These are phyloP conservation scores for Suhomyces wounanorum DNA, from an alignment of 1,139 yeast species.

Conservation along the genomic window DNA sequence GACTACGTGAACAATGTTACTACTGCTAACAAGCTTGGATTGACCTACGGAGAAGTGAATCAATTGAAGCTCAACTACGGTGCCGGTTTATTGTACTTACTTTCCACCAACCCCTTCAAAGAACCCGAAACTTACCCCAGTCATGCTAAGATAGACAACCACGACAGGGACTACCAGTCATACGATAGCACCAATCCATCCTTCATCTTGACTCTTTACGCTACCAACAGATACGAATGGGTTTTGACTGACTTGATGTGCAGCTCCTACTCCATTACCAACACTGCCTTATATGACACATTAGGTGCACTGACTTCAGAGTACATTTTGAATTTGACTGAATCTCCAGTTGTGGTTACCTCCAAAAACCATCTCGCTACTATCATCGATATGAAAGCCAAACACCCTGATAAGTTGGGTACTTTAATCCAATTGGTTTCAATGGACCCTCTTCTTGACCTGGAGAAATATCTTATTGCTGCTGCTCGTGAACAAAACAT, in stretches of 20 bases:
- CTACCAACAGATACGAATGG: conserved; percentile 29
- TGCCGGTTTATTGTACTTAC: conserved; percentile 24
- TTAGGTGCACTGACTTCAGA: conserved; percentile 27
- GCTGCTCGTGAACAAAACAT: conserved; percentile 14
- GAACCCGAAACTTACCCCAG: conserved; percentile 17
- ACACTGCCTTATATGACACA: conserved; percentile 31
- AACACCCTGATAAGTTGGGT: conserved; percentile 19
- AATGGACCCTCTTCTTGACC: conserved; percentile 25
- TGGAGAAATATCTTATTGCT: conserved; percentile 18
- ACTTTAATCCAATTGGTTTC: conserved; percentile 22
- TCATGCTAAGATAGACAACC: conserved; percentile 26
- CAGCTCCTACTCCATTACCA: conserved; percentile 24
- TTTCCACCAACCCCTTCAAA: conserved; percentile 23
- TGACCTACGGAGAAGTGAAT: conserved; percentile 21
- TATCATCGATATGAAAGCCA: conserved; percentile 21
- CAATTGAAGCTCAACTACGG: conserved; percentile 19
- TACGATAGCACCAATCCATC: conserved; percentile 24
- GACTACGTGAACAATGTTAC: conserved; percentile 21
- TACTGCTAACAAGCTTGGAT: conserved; percentile 15
- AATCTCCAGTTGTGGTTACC: conserved; percentile 25
- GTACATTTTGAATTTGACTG: conserved; percentile 25
- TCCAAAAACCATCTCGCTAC: conserved; percentile 20
- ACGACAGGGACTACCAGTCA: conserved; percentile 13
- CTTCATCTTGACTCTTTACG: conserved; percentile 24
- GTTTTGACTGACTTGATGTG: conserved; percentile 26